Evolutionary conservation across 106 monocot genomes (phyloP).

Genomic region (Hemerocallis citrina): DNA sequence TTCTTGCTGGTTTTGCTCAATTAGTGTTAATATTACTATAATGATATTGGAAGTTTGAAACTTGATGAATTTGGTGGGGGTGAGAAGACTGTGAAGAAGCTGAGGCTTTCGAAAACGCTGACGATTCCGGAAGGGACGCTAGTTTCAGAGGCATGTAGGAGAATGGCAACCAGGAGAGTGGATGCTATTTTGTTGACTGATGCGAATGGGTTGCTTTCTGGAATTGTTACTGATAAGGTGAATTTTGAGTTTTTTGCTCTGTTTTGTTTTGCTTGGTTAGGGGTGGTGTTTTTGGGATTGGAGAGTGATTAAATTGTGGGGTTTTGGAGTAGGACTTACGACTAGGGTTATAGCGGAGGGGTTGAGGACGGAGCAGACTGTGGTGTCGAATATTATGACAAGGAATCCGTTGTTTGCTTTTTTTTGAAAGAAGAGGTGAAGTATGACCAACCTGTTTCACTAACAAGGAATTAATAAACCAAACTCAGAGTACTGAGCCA

Average conservation of each 20-base stretch:
- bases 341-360: slow-evolving; percentile 85
- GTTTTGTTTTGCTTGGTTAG: background rate
- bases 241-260: background rate
- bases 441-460: too few relatives aligned
- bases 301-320: background rate
- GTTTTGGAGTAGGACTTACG: slow-evolving; percentile 67
- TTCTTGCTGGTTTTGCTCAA: background rate
- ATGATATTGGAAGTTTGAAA: background rate
- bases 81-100: slow-evolving; percentile 87
- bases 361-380: slow-evolving; percentile 73
- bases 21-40: too few relatives aligned
- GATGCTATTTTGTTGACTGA: slow-evolving; percentile 87
- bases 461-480: too few relatives aligned
- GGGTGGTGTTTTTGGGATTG: background rate
- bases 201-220: slow-evolving; percentile 73
- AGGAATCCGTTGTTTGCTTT: slow-evolving; percentile 77
- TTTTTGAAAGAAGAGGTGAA: too few relatives aligned
- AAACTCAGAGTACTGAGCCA: too few relatives aligned
- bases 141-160: slow-evolving; percentile 79
- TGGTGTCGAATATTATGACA: slow-evolving; percentile 90
- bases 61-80: slow-evolving; percentile 26
- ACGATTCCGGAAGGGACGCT: slow-evolving; percentile 79
- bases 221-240: slow-evolving; percentile 96
- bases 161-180: slow-evolving; percentile 72
- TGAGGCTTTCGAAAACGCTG: slow-evolving; percentile 81